A percentile compares a stretch with the other conserved stretches of the same genome.
phyloP scores from a whole-genome alignment of 1,284 basidiomycete species.

The Pseudozyma pruni region DNA sequence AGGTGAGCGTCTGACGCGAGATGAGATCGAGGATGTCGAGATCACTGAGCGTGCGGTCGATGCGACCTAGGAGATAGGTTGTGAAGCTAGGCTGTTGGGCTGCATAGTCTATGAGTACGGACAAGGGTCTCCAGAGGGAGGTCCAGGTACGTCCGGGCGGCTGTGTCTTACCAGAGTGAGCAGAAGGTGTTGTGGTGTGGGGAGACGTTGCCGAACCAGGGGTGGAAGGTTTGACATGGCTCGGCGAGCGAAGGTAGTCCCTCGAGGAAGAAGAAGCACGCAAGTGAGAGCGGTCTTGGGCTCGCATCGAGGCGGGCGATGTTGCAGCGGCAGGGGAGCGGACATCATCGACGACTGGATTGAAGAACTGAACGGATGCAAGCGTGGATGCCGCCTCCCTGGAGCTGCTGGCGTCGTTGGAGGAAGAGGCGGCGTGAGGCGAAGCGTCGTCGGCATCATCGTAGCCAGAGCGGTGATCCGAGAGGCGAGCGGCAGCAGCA shows the following conservation, averaged over 20 bases:
- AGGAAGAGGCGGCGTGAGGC: constrained; percentile 18
- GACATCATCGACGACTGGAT: constrained; percentile 19
- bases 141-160: constrained; percentile 50
- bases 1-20: constrained; percentile 18
- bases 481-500: constrained; percentile 42
- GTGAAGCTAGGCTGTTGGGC: constrained; percentile 45
- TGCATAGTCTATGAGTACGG: constrained; percentile 51
- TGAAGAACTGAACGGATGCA: constrained; percentile 50
- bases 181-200: constrained; percentile 6
- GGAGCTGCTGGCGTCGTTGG: constrained; percentile 23
- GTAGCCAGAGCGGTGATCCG: constrained; percentile 26
- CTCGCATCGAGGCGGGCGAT: constrained; percentile 13
- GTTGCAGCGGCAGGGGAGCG: constrained; percentile 11
- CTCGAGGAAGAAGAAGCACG: constrained; percentile 1
- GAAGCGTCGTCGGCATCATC: constrained; percentile 23
- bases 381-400: constrained; percentile 34
- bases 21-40: constrained; percentile 44
- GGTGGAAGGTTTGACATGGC: constrained; percentile 1
- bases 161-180: constrained; percentile 12
- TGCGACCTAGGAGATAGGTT: constrained; percentile 35
- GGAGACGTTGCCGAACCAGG: constrained; percentile 13
- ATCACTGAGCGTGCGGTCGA: constrained; percentile 19
- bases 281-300: constrained; percentile 5
- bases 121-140: constrained; percentile 45
- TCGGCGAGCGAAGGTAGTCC: background rate